Percentiles rank a stretch among this genome's conserved stretches.
Evolutionary conservation across 768 basidiomycete species (phyloP).

Genomic region (Tremella mesenterica): DNA sequence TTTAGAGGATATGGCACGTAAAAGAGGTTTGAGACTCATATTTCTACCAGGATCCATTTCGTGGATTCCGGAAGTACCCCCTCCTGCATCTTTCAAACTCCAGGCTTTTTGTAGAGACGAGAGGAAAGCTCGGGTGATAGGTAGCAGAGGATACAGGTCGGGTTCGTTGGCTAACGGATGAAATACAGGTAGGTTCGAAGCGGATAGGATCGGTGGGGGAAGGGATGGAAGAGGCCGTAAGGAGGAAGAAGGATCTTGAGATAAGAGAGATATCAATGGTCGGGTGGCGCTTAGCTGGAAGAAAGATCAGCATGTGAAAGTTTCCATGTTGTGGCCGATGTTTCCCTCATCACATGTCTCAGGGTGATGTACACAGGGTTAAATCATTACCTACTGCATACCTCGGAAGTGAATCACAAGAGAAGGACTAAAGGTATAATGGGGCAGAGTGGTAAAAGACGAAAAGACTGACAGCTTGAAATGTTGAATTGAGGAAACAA

Average conservation of each 20-base stretch:
- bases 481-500: constrained; percentile 91
- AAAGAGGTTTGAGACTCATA: constrained; percentile 46
- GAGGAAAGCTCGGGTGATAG: constrained; percentile 40
- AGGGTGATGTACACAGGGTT: too few species aligned
- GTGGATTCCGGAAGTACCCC: constrained; percentile 23
- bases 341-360: too few species aligned
- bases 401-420: too few species aligned
- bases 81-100: constrained; percentile 40
- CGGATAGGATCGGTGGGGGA: constrained; percentile 18
- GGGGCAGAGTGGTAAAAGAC: not conserved
- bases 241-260: constrained; percentile 42
- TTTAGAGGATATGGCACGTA: constrained; percentile 65
- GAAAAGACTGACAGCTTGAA: constrained; percentile 57
- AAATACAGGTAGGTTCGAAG: constrained; percentile 32
- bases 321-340: not conserved
- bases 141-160: constrained; percentile 34
- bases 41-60: constrained; percentile 22
- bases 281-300: constrained; percentile 47
- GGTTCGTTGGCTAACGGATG: constrained; percentile 36
- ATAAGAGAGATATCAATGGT: constrained; percentile 27
- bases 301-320: not conserved
- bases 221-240: constrained; percentile 46
- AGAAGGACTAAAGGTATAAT: too few species aligned
- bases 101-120: constrained; percentile 33
- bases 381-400: too few species aligned